phyloP scores from a whole-genome alignment of 805 yeast genomes.

The Metahyphopichia silvanorum region DNA sequence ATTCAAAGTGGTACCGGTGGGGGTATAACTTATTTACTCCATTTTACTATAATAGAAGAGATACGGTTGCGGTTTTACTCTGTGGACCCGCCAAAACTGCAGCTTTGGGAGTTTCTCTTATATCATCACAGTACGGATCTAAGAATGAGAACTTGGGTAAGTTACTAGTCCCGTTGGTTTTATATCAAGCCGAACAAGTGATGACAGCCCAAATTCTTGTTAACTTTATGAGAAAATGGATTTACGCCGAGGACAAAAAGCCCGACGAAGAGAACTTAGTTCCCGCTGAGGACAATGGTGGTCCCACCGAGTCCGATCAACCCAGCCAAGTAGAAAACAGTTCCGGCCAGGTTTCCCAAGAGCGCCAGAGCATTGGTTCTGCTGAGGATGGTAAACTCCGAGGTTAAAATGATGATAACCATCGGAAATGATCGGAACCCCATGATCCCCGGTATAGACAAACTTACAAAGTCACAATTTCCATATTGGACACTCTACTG shows the following conservation, averaged over 20 bases:
- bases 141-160: slow-evolving; percentile 60
- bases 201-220: slow-evolving; percentile 74
- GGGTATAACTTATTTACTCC: slow-evolving; percentile 50
- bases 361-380: no score
- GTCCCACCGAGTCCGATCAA: background rate
- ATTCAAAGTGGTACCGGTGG: slow-evolving; percentile 43
- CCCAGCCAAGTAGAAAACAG: background rate
- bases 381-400: no score
- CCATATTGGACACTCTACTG: no score
- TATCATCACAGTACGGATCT: slow-evolving; percentile 77
- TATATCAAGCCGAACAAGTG: slow-evolving; percentile 87
- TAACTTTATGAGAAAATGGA: slow-evolving; percentile 68
- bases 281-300: background rate
- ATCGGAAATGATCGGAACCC: no score
- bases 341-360: background rate
- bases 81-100: slow-evolving; percentile 96
- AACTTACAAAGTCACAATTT: no score
- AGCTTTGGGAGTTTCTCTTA: slow-evolving; percentile 81
- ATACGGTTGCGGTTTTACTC: slow-evolving; percentile 75
- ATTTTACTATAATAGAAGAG: slow-evolving; percentile 66
- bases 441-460: no score
- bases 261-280: background rate
- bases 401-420: no score
- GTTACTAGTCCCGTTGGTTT: slow-evolving; percentile 74
- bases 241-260: slow-evolving; percentile 32